phyloP scores from a whole-genome alignment of 2,329 filamentous ascomycete genomes.

The Septoria petroselini region DNA sequence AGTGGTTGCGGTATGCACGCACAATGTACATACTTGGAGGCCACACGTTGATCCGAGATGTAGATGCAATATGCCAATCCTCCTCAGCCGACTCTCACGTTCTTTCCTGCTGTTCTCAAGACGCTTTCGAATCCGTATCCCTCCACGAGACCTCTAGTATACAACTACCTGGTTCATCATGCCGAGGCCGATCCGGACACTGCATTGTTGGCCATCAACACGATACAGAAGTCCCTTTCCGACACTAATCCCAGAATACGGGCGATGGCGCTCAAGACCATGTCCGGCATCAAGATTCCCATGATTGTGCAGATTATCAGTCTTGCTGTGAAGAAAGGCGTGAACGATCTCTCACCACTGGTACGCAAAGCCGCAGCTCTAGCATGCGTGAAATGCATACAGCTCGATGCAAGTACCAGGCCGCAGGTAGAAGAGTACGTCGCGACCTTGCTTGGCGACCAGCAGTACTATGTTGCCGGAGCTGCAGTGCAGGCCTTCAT shows the following conservation, averaged over 20 bases:
- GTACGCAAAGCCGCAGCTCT: conserved; percentile 90
- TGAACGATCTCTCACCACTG: conserved; percentile 88
- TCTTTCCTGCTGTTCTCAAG: conserved; percentile 98
- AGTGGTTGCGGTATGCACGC: conserved; percentile 72
- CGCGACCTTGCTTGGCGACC: conserved; percentile 74
- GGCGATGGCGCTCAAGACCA: conserved; percentile 88
- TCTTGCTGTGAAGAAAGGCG: conserved; percentile 89
- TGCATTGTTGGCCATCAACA: conserved; percentile 93
- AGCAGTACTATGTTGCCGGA: conserved; percentile 94
- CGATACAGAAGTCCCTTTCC: conserved; percentile 94
- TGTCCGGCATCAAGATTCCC: conserved; percentile 95
- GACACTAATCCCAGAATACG: conserved; percentile 88
- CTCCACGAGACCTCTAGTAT: conserved; percentile 96
- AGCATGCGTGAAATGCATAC: conserved; percentile 93
- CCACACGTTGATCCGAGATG: conserved; percentile 20
- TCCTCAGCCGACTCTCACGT: conserved; percentile 79
- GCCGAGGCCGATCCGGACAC: conserved; percentile 95
- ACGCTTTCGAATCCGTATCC: conserved; percentile 92
- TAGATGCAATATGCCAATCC: conserved; percentile 96
- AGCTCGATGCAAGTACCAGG: conserved; percentile 78
- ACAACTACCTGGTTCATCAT: conserved; percentile 96
- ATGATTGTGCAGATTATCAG: conserved; percentile 98
- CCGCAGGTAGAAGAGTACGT: conserved; percentile 84
- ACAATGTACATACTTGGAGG: background rate
- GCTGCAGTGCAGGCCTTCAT: conserved; percentile 86